phyloP scores from a whole-genome alignment of 306 rosid genomes.

The Mucuna pruriens region DNA sequence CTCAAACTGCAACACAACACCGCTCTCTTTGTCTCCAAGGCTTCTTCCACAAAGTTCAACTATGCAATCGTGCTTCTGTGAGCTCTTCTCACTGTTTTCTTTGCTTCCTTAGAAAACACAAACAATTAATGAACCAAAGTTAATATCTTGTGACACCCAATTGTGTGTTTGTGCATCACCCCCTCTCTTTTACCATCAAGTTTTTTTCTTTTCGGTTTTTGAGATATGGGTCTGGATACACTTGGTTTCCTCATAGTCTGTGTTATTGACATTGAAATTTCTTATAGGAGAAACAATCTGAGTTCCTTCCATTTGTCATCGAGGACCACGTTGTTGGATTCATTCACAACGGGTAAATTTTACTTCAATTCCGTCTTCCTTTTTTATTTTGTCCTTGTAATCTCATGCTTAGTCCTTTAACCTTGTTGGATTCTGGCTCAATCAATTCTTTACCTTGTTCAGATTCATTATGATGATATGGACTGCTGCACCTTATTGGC shows the following conservation, averaged over 20 bases:
- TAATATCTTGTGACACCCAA: neutral
- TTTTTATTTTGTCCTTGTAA: neutral
- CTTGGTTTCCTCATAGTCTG: neutral
- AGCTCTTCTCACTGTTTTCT: slow-evolving; percentile 10
- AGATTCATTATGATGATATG: too few species aligned
- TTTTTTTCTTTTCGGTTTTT: neutral
- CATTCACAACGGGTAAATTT: slow-evolving; percentile 68
- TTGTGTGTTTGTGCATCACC: neutral
- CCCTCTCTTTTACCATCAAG: neutral
- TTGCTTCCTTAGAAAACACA: neutral
- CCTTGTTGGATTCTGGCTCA: too few species aligned
- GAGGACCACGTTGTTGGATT: slow-evolving; percentile 71
- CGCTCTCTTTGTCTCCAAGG: slow-evolving; percentile 64
- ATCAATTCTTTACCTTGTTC: too few species aligned
- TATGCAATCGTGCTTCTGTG: slow-evolving; percentile 82
- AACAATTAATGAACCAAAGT: neutral
- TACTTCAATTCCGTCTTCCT: neutral
- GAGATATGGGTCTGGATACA: slow-evolving; percentile 15
- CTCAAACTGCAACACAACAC: slow-evolving; percentile 36
- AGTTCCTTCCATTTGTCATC: slow-evolving; percentile 73
- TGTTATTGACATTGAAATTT: slow-evolving; percentile 32
- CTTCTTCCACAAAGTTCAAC: slow-evolving; percentile 66
- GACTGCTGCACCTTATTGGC: too few species aligned
- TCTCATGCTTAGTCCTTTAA: too few species aligned
- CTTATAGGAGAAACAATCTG: slow-evolving; percentile 70